Evolutionary conservation across 1,284 basidiomycete genomes (phyloP), one percentile per base, ranked within the genome.

Genomic region (Sphagnurus paluster): DNA sequence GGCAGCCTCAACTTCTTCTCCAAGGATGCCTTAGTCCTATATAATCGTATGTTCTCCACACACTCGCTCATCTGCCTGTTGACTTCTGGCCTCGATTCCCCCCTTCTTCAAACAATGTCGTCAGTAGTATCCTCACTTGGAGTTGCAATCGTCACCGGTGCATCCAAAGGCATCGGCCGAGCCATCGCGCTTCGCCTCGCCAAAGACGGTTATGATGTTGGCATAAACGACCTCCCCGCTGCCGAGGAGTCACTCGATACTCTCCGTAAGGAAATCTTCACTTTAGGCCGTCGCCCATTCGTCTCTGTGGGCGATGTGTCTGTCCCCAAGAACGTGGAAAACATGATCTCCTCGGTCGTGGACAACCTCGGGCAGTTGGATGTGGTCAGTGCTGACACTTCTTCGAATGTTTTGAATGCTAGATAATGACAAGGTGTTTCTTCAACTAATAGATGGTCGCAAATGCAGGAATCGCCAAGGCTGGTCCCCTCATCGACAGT

Each of bases 331-430:
- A 19, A 52, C 10, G 52, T 56, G 3, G 41, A 50, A 16, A 23
- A 37, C 4, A 54, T 56, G 45, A 20, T 56, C 10, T 28, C 39
- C 10, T 42, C 40, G 20, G 49, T 54, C 4, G 60, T 58, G 2
- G 47, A 56, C 25, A 49, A 55, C 20, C 46, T 63, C 13, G 62
- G 62, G 1, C 48, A 52, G n/a, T 51, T 59, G 1, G 48, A 57
- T 20, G 54, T 60, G 25, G 58, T 59, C 23, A 46, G 56, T 41
- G 5, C 25, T 38, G 11, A 13, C 9, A 14, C 19, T 14, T 17
- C n/a, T 25, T n/a, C n/a, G n/a, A n/a, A 10, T 35, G n/a, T n/a
- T n/a, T n/a, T n/a, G n/a, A n/a, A n/a, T n/a, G n/a, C n/a, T n/a
- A n/a, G n/a, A n/a, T n/a, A n/a, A n/a, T n/a, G n/a, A n/a, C n/a